These are phyloP conservation scores for Chlorella sorokiniana DNA, from an alignment of 139 green algal genomes.

Conservation along the genomic window DNA sequence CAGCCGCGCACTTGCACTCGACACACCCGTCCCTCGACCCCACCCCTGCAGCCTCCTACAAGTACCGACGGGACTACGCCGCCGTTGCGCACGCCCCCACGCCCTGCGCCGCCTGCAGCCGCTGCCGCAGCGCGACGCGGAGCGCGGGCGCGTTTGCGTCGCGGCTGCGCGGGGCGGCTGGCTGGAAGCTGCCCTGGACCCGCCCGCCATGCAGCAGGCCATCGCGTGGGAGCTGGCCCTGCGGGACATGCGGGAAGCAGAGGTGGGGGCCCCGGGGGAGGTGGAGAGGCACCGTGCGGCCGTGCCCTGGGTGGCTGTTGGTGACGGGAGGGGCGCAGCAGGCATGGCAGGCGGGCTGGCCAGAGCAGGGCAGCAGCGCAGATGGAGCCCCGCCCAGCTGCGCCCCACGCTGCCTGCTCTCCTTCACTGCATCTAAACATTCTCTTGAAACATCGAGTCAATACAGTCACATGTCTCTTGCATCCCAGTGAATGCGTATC, in stretches of 20 bases:
- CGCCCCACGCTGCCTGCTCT: too few relatives aligned
- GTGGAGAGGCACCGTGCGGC: not conserved
- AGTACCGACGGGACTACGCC: constrained; percentile 47
- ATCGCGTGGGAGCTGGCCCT: constrained; percentile 58
- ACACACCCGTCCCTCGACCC: too few relatives aligned
- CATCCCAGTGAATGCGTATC: too few relatives aligned
- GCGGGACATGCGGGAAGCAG: constrained; percentile 27
- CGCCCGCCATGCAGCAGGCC: constrained; percentile 48
- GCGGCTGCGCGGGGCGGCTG: not conserved
- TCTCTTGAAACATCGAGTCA: too few relatives aligned
- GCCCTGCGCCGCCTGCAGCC: constrained; percentile 4
- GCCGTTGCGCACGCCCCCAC: constrained; percentile 21
- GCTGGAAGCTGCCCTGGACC: constrained; percentile 28
- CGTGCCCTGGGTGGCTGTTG: not conserved
- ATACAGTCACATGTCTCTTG: too few relatives aligned
- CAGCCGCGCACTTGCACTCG: too few relatives aligned
- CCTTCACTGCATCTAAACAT: too few relatives aligned
- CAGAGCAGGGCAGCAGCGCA: too few relatives aligned
- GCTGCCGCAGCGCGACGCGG: not conserved
- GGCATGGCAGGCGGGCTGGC: too few relatives aligned
- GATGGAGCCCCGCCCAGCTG: too few relatives aligned
- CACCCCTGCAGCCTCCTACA: constrained; percentile 45
- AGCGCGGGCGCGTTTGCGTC: not conserved
- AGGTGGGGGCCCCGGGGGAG: constrained; percentile 30
- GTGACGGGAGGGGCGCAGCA: not conserved